Base-by-base conservation (phyloP, 306 rosid genomes). In the Ammopiptanthus mongolicus region DNA sequence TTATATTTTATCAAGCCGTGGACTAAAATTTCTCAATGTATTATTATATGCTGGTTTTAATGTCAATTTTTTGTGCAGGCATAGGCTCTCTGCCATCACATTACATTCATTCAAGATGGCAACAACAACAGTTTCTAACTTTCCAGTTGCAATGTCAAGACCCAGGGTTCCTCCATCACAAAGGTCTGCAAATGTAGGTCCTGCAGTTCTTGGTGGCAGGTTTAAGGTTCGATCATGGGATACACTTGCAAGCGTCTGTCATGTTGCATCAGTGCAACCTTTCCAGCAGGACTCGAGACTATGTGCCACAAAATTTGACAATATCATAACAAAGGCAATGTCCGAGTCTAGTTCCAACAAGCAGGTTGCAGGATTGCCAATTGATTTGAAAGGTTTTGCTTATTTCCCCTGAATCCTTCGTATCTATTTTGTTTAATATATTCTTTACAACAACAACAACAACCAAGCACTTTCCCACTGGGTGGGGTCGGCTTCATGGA, bases 331-430 rank as follows among this genome's bases (percentile, higher is more conserved):
- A 11, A 94, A 79, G 79, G 98, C 97, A 34, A 66, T 64, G 85
- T 77, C 93, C 52, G 83, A 70, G 74, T 74, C 90, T 69, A 83
- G 81, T 64, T 88, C 87, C 74, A 79, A 41, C 80, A 82, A 80
- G 50, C 87, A 84, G 31, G 84, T 47, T 71, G 37, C 95, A 0
- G 98, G 98, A 73, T 80, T 94, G 84, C 93, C 97, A 28, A 94
- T 94, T 77, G 83, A 94, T 87, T 84, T 94, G 80, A 89, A 48
- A 87, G 98, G 98, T 91, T 53, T 46, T 13, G 44, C 57, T 68
- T 69, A 72, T 14, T 48, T 69, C 50, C 17, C 10, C 10, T 1
- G 17, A 75, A 57, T 47, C 19, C 42, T 60, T 47, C 44, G 8
- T 65, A 13, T 74, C 57, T 10, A 48, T 34, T 56, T 31, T 53